Conservation (phyloP, 495 filamentous ascomycete genomes). For the Collariella sp. region DNA sequence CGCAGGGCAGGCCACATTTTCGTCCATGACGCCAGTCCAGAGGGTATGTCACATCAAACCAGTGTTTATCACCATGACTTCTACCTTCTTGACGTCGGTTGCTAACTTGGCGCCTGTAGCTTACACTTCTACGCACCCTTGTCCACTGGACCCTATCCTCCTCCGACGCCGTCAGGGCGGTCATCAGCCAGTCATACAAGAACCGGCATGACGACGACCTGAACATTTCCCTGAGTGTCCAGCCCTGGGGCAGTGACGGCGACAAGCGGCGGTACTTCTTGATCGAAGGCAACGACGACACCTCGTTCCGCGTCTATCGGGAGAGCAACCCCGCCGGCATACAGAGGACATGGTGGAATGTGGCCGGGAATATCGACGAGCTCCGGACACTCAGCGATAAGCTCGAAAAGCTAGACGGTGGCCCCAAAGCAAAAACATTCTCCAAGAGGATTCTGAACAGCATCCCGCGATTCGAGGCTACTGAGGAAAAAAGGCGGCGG, state of each 20-base stretch:
- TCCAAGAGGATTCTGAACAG: slow-evolving; percentile 69
- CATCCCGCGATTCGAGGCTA: slow-evolving; percentile 88
- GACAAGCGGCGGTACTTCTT: slow-evolving; percentile 89
- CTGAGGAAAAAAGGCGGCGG: slow-evolving; percentile 90
- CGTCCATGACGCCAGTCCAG: slow-evolving; percentile 67
- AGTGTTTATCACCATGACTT: not conserved
- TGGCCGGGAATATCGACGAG: slow-evolving; percentile 86
- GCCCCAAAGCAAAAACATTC: slow-evolving; percentile 65
- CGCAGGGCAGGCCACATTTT: slow-evolving; percentile 66
- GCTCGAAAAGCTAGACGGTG: slow-evolving; percentile 64
- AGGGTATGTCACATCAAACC: slow-evolving; percentile 50
- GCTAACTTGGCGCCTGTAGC: slow-evolving; percentile 37
- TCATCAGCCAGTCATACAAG: slow-evolving; percentile 85
- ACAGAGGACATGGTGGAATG: slow-evolving; percentile 79
- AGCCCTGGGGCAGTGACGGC: slow-evolving; percentile 88
- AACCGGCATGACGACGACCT: slow-evolving; percentile 84
- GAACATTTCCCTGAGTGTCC: slow-evolving; percentile 87
- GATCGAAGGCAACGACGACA: slow-evolving; percentile 90
- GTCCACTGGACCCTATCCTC: slow-evolving; percentile 85
- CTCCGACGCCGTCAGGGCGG: slow-evolving; percentile 70
- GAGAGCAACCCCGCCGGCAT: slow-evolving; percentile 79
- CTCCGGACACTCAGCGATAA: slow-evolving; percentile 64
- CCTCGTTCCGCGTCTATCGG: slow-evolving; percentile 85
- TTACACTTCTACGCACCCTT: slow-evolving; percentile 72
- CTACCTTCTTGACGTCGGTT: not conserved